phyloP scores from a whole-genome alignment of 345 rosid genomes.

The Capsella bursapastoris region DNA sequence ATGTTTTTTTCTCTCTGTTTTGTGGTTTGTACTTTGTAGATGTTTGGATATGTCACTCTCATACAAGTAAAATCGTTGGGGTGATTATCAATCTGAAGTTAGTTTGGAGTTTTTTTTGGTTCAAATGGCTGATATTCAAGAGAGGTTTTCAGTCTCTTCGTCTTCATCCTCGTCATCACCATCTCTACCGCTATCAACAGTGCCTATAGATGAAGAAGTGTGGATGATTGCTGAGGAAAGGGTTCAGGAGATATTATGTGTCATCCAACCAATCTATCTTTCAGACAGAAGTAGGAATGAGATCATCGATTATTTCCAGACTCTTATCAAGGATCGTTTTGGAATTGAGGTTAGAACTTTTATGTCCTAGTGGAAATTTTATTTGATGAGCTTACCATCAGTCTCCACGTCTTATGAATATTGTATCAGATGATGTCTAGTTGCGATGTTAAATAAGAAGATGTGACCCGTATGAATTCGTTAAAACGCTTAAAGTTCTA shows the following conservation, averaged over 20 bases:
- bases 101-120: conserved; percentile 30
- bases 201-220: conserved; percentile 53
- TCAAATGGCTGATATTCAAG: conserved; percentile 59
- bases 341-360: conserved; percentile 68
- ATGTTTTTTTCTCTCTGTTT: conserved; percentile 16
- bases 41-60: conserved; percentile 30
- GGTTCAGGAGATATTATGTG: conserved; percentile 64
- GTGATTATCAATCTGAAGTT: conserved; percentile 30
- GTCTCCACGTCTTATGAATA: not conserved
- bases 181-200: conserved; percentile 43
- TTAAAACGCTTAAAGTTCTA: not conserved
- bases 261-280: conserved; percentile 62
- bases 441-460: not conserved
- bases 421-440: conserved; percentile 2
- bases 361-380: conserved; percentile 1
- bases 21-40: conserved; percentile 31
- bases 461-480: not conserved
- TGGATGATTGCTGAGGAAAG: conserved; percentile 83
- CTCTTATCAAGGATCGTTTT: conserved; percentile 53
- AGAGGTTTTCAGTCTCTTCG: conserved; percentile 41
- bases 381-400: not conserved
- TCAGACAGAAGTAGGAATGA: conserved; percentile 68
- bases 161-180: conserved; percentile 44
- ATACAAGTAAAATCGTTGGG: conserved; percentile 26
- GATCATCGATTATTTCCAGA: conserved; percentile 56